phyloP scores from a whole-genome alignment of 1,284 basidiomycete genomes.

The Apiotrichum sp. region DNA sequence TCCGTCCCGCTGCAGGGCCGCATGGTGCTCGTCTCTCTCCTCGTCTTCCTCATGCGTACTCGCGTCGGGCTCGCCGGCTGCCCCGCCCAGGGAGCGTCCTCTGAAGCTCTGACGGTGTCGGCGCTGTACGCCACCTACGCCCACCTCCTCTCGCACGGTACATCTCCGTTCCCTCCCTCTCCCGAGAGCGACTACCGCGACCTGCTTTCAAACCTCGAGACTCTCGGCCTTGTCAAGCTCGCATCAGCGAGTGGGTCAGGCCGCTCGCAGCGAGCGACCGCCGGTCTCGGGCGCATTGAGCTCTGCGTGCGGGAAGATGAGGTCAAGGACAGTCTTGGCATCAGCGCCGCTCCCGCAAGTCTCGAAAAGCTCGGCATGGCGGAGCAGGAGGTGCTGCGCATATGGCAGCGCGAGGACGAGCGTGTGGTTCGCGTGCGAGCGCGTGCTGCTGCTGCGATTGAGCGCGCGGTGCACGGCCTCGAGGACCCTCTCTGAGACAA shows the following conservation, averaged over 20 bases:
- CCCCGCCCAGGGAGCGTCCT: constrained; percentile 15
- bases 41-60: constrained; percentile 32
- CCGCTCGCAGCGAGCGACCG: background rate
- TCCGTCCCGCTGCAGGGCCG: constrained; percentile 45
- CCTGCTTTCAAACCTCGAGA: constrained; percentile 43
- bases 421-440: constrained; percentile 15
- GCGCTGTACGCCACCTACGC: constrained; percentile 42
- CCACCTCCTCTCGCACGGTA: constrained; percentile 31
- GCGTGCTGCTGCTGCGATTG: constrained; percentile 6
- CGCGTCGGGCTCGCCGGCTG: constrained; percentile 33
- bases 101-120: constrained; percentile 16
- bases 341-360: constrained; percentile 1
- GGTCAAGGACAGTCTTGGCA: constrained; percentile 28
- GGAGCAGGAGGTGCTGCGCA: constrained; percentile 30
- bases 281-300: constrained; percentile 21
- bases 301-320: constrained; percentile 38
- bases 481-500: background rate
- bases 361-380: constrained; percentile 20
- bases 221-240: constrained; percentile 38
- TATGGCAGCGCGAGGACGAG: constrained; percentile 32
- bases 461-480: constrained; percentile 12
- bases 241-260: background rate
- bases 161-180: constrained; percentile 39
- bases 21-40: constrained; percentile 42
- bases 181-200: constrained; percentile 46